phyloP scores from a whole-genome alignment of 805 yeast genomes.

The Yarrowia keelungensis region DNA sequence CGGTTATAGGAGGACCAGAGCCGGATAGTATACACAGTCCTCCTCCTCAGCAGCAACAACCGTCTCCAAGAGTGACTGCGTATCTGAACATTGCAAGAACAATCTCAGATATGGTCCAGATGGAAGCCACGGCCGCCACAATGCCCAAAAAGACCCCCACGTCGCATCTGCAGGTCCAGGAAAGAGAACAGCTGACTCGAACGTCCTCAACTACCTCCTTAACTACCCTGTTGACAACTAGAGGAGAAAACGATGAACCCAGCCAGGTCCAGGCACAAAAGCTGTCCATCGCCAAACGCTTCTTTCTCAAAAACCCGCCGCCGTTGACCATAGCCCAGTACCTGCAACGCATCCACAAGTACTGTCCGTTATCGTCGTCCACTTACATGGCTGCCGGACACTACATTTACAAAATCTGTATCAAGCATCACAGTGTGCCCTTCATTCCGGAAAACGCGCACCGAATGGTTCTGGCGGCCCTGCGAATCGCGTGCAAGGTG shows the following conservation, averaged over 20 bases:
- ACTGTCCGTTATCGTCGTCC: constrained; percentile 52
- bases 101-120: constrained; percentile 12
- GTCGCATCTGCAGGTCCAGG: background rate
- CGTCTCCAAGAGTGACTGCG: constrained; percentile 5
- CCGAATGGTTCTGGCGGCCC: constrained; percentile 55
- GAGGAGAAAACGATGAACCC: constrained; percentile 28
- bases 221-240: constrained; percentile 9
- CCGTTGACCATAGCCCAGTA: constrained; percentile 48
- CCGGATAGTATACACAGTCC: no score
- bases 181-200: background rate
- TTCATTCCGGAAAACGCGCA: constrained; percentile 53
- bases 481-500: constrained; percentile 57
- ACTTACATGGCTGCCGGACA: constrained; percentile 52
- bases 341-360: constrained; percentile 51
- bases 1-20: background rate
- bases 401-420: constrained; percentile 49
- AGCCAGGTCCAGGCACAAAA: constrained; percentile 38
- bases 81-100: constrained; percentile 18
- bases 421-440: constrained; percentile 47
- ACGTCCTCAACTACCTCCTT: constrained; percentile 28
- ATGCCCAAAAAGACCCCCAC: constrained; percentile 3
- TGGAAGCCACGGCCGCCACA: background rate
- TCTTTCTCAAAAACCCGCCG: constrained; percentile 49
- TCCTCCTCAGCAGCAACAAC: background rate
- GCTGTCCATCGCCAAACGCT: constrained; percentile 46